Evolutionary conservation across 2,329 filamentous ascomycete species (phyloP), one percentile per base, ranked within the genome.

Genomic region (Teratosphaeria zuluensis): DNA sequence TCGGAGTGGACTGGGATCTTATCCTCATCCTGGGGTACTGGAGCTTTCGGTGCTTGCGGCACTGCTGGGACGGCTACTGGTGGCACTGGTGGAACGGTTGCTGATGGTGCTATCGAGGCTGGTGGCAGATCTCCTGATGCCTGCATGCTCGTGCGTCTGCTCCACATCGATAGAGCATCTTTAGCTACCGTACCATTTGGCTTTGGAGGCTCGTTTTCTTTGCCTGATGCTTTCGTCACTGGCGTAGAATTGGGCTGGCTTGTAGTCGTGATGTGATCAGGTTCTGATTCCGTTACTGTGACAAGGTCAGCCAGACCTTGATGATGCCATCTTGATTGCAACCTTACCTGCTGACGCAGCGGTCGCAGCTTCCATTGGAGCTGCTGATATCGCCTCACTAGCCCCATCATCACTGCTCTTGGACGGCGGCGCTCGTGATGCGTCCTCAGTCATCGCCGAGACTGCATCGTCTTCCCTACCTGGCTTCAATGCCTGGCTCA

Each of bases 1-100:
- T 64, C 58, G n/a, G 64, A 62, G 3, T 56, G 51, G 14, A 68
- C 66, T 12, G 62, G 62, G 42, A 68, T 64, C 58, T 69, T 68
- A 57, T 66, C 66, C 58, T 67, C 65, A 55, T 56, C 53, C 31
- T 53, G 48, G 16, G 54, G 7, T 24, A 21, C 51, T 3, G 24
- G 28, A 32, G 21, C 24, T 31, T 53, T 28, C 28, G 31, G n/a
- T n/a, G 7, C 28, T 31, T 3, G 51, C n/a, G 51, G 28, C 12
- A 24, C 51, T 53, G 28, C 51, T 31, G 28, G 28, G 14, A 21
- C 9, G 9, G 48, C 9, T 30, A 7, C 11, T 51, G 51, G 21
- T 28, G 51, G 30, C 12, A 12, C 30, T 52, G 24, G 2, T 28
- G 51, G 21, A 52, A 7, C 12, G 12, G 7, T 21, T 52, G 51